Base-by-base conservation (phyloP, 1,139 yeast genomes). In the Yamadazyma blattariae region DNA sequence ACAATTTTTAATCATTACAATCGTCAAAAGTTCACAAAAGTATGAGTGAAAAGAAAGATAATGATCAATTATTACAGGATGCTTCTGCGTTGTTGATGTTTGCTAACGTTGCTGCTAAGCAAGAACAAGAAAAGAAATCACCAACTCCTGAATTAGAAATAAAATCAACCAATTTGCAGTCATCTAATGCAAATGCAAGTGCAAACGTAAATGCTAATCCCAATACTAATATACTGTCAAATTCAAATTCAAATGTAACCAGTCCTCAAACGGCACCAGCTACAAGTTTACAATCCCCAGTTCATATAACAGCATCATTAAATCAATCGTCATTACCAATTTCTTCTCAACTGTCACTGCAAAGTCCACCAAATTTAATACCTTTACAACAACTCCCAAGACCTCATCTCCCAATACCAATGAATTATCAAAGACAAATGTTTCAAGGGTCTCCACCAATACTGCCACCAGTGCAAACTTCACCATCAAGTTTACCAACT, bases 71-170 rank as follows among this genome's bases (percentile, higher is more conserved):
- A 17, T 39, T 46, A 14, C 48, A 46, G 46, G 84, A 79, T 59
- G 85, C 86, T 2, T 77, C 83, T n/a, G 75, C 84, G 15, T 59
- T 79, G 35, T 60, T 79, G 40, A 74, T 77, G 82, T 77, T 79
- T 55, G 82, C 83, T 19, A 76, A 71, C 44, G 73, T 71, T 22
- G 79, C 78, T 11, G 75, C 78, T 9, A 52, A 67, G 40, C 71
- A 66, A 32, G 71, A 63, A 37, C 67, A 64, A 15, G 46, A 50
- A 29, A 35, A 35, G 24, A 40, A 44, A 10, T 43, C 48, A 20
- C 46, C 50, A 20, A 45, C 46, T 14, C 43, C 47, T 3, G n/a
- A n/a, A n/a, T n/a, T n/a, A n/a, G n/a, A n/a, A n/a, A n/a, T n/a
- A n/a, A n/a, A n/a, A n/a, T 44, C 47, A 24, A 26, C 33, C 8